Evolutionary conservation across 2,329 filamentous ascomycete species (phyloP).

Genomic region (Diaporthe velutina): DNA sequence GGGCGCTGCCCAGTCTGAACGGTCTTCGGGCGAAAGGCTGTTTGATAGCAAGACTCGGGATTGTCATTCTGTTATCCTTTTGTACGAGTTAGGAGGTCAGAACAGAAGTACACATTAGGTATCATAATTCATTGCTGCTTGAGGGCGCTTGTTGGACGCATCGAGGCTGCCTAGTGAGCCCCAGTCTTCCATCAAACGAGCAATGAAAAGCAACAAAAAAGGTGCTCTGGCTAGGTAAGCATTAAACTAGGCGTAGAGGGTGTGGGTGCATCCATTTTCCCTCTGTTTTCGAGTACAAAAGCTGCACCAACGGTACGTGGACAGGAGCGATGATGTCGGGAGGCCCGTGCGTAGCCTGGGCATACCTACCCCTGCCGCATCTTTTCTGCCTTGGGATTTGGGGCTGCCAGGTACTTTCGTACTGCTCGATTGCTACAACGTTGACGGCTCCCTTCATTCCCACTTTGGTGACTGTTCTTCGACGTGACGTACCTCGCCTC

Average conservation of each 20-base stretch:
- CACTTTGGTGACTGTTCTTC: background rate
- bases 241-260: too few relatives aligned
- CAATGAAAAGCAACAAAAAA: background rate
- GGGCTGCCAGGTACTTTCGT: background rate
- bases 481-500: background rate
- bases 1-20: background rate
- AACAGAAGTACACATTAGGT: background rate
- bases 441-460: background rate
- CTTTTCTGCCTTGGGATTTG: constrained; percentile 2
- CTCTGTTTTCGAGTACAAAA: background rate
- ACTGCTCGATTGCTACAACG: background rate
- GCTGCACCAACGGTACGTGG: background rate
- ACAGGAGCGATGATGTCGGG: background rate
- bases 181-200: too few relatives aligned
- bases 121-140: background rate
- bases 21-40: background rate
- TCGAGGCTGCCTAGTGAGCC: background rate
- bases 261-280: too few relatives aligned
- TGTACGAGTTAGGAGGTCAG: background rate
- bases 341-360: constrained; percentile 6
- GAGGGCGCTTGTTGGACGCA: background rate
- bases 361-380: background rate
- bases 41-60: background rate
- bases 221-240: too few relatives aligned
- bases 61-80: background rate